Percentiles rank a stretch among this genome's conserved stretches.
These are phyloP conservation scores for Oryza officinalis DNA, from an alignment of 176 grass and related monocot genomes.

Conservation along the genomic window DNA sequence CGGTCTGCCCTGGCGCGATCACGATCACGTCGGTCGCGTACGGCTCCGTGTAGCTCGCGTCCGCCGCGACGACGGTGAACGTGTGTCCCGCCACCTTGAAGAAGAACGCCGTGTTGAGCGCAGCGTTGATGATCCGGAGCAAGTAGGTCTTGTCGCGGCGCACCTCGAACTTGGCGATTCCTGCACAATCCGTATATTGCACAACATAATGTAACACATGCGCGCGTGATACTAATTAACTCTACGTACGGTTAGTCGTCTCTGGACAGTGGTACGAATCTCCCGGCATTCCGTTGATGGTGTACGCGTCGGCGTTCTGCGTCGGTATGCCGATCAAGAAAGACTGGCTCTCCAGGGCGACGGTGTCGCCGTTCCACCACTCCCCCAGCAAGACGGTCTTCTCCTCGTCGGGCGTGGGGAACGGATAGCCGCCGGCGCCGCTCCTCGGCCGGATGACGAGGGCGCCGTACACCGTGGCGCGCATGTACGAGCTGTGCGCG, in stretches of 20 bases:
- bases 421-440: slow-evolving; percentile 50
- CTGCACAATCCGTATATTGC: background rate
- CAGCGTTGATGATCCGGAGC: slow-evolving; percentile 77
- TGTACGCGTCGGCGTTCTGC: slow-evolving; percentile 48
- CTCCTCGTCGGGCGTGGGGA: slow-evolving; percentile 48
- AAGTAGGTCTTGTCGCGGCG: slow-evolving; percentile 46
- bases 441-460: slow-evolving; percentile 50
- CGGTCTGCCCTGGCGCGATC: slow-evolving; percentile 66
- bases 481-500: slow-evolving; percentile 54
- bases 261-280: slow-evolving; percentile 40
- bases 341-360: slow-evolving; percentile 28
- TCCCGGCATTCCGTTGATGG: slow-evolving; percentile 67
- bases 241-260: slow-evolving; percentile 37
- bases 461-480: slow-evolving; percentile 62
- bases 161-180: slow-evolving; percentile 50
- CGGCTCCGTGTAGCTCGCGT: slow-evolving; percentile 66
- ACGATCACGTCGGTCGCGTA: slow-evolving; percentile 69
- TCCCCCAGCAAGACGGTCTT: slow-evolving; percentile 58
- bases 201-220: background rate
- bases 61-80: slow-evolving; percentile 65
- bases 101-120: slow-evolving; percentile 76
- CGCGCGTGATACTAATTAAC: background rate
- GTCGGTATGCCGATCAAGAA: background rate
- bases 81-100: slow-evolving; percentile 65
- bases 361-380: slow-evolving; percentile 72